These are phyloP conservation scores for Spencermartinsiella ligniputridi DNA, from an alignment of 1,139 yeast genomes.

Conservation along the genomic window DNA sequence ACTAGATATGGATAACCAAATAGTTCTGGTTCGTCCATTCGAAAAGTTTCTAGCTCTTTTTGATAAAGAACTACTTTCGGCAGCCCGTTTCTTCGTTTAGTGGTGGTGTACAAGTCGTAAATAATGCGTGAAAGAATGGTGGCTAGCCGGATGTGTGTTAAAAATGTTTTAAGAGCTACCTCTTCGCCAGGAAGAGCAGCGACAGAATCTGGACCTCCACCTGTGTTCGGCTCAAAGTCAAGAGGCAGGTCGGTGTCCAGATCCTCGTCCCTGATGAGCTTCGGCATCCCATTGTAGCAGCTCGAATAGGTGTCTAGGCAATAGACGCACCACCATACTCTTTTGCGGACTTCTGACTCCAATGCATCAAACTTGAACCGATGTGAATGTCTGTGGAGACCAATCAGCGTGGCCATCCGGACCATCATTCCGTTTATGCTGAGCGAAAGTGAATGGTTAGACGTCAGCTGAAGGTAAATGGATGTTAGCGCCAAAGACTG, in stretches of 20 bases:
- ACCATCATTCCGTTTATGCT: neutral
- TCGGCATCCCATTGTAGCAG: constrained; percentile 6
- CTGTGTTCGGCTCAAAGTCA: neutral
- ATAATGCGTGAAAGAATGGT: constrained; percentile 2
- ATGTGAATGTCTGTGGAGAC: constrained; percentile 5
- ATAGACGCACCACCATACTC: constrained; percentile 5
- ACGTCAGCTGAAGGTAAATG: constrained; percentile 2
- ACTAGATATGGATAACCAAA: neutral
- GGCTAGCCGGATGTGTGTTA: neutral
- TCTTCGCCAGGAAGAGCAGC: neutral
- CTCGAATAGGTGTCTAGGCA: constrained; percentile 4
- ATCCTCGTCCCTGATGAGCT: constrained; percentile 4
- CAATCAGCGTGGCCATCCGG: constrained; percentile 3
- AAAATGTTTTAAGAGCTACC: neutral
- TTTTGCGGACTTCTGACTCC: constrained; percentile 3
- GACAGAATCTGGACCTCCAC: neutral
- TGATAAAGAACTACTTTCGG: neutral
- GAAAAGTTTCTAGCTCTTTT: neutral
- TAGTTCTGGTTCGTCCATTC: constrained; percentile 1
- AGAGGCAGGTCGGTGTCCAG: constrained; percentile 5
- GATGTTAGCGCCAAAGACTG: constrained; percentile 1
- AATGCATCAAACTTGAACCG: constrained; percentile 5
- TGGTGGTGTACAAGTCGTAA: constrained; percentile 4
- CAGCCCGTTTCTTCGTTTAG: constrained; percentile 2
- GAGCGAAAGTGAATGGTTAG: constrained; percentile 2